Evolutionary conservation across 2,329 filamentous ascomycete species (phyloP).

Genomic region (Colletotrichum somersetense): DNA sequence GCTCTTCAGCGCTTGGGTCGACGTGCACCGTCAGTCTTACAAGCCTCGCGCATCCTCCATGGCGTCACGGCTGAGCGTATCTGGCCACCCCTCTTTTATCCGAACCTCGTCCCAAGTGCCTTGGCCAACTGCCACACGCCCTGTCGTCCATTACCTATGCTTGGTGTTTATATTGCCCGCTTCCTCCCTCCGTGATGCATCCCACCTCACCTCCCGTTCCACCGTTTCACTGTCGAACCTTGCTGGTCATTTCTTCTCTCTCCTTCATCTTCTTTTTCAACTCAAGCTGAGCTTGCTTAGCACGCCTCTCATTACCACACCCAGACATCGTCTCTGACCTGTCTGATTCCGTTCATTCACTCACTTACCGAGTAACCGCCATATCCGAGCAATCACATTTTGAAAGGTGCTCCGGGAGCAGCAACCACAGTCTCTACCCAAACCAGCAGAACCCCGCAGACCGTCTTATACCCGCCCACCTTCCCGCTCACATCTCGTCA

Average conservation of each 20-base stretch:
- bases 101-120: conserved; percentile 11
- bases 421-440: conserved; percentile 43
- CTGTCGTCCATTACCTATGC: conserved; percentile 12
- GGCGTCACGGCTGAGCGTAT: conserved; percentile 40
- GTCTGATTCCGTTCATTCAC: conserved; percentile 50
- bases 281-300: conserved; percentile 48
- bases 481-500: conserved; percentile 6
- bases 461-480: conserved; percentile 8
- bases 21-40: conserved; percentile 21
- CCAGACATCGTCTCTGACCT: conserved; percentile 46
- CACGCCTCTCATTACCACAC: conserved; percentile 51
- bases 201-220: conserved; percentile 33
- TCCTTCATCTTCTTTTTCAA: conserved; percentile 39
- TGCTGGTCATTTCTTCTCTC: conserved; percentile 42
- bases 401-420: conserved; percentile 53
- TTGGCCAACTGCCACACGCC: conserved; percentile 25
- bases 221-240: conserved; percentile 43
- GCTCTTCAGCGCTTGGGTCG: conserved; percentile 20
- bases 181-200: conserved; percentile 14
- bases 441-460: conserved; percentile 22
- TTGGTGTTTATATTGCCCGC: conserved; percentile 36
- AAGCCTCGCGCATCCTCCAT: conserved; percentile 29
- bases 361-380: conserved; percentile 40
- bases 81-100: conserved; percentile 22
- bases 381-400: conserved; percentile 42